Evolutionary conservation across 2,329 filamentous ascomycete genomes (phyloP), one percentile per base, ranked within the genome.

Genomic region (Epichloe elymi): DNA sequence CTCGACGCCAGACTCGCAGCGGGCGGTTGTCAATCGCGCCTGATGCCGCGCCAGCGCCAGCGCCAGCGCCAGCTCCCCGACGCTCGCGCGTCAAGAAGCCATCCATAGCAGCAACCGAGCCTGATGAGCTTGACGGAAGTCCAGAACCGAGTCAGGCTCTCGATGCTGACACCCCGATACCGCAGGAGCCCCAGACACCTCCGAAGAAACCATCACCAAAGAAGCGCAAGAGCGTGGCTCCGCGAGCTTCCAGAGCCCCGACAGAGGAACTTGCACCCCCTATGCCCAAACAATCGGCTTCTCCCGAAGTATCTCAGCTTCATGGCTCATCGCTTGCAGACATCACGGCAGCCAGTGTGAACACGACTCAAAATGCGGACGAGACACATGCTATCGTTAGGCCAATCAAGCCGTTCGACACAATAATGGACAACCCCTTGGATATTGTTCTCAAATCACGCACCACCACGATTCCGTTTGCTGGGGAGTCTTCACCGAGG

Each of bases 371-470:
- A 15, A 54, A 49, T 11, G 38, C 54, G 5, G 65, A 69, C 42
- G 58, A 65, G 4, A 63, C 61, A 0, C 60, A 59, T 46, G 59
- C 61, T 14, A 73, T 78, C 1, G 69, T 83, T 44, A 86, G 86
- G 65, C 85, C 86, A 39, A 79, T 91, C 61, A 86, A 83, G 57
- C 75, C 87, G 2, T 82, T 88, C 69, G 80, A 88, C 58, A 86
- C 87, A 0, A 74, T 88, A 52, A 69, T 95, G 58, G 89, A 95
- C 62, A 87, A 81, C 65, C 91, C 91, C 0, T 90, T 95, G 84
- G 91, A 96, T 61, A 95, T 97, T 58, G 82, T 95, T 46, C 74
- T 95, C 53, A 91, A 94, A 68, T 88, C 89, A 46, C 83, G 90
- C 54, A 85, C 84, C 36, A 73, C 84, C 61, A 75, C 80, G 2